phyloP scores from a whole-genome alignment of 257 asterid species.

The Catharanthus roseus region DNA sequence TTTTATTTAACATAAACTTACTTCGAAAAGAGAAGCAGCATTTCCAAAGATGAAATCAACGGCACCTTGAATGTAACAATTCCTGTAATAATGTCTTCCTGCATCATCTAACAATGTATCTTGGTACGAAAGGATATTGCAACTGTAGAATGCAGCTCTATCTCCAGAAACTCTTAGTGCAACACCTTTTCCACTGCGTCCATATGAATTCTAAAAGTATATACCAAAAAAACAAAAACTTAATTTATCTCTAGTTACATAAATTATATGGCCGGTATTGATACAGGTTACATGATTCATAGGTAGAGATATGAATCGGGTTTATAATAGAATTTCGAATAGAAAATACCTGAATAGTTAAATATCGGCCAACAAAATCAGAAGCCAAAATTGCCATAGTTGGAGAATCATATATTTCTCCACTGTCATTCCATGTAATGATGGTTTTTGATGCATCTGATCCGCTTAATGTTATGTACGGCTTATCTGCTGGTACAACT shows the following conservation, averaged over 20 bases:
- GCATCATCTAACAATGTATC: constrained; percentile 45
- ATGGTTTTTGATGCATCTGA: constrained; percentile 22
- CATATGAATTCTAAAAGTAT: constrained; percentile 32
- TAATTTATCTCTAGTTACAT: too few relatives aligned
- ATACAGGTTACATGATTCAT: too few relatives aligned
- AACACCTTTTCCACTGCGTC: constrained; percentile 33
- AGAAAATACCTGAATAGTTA: constrained; percentile 41
- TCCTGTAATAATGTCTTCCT: constrained; percentile 42
- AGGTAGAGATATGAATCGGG: too few relatives aligned
- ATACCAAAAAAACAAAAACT: too few relatives aligned
- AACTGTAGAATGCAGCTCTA: constrained; percentile 38
- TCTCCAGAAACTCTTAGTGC: constrained; percentile 48
- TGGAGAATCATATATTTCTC: constrained; percentile 35
- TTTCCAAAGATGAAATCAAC: constrained; percentile 48
- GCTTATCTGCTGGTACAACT: constrained; percentile 41
- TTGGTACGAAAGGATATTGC: constrained; percentile 38
- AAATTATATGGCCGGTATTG: too few relatives aligned
- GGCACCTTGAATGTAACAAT: constrained; percentile 49
- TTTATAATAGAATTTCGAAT: too few relatives aligned
- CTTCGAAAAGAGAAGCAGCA: constrained; percentile 49
- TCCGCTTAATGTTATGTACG: constrained; percentile 47
- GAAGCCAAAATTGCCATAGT: constrained; percentile 38
- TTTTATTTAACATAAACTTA: too few relatives aligned
- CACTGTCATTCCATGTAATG: constrained; percentile 41
- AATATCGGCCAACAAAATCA: constrained; percentile 39